These are phyloP conservation scores for Rhynchosporium agropyri DNA, from an alignment of 2,329 filamentous ascomycete genomes.

Conservation along the genomic window DNA sequence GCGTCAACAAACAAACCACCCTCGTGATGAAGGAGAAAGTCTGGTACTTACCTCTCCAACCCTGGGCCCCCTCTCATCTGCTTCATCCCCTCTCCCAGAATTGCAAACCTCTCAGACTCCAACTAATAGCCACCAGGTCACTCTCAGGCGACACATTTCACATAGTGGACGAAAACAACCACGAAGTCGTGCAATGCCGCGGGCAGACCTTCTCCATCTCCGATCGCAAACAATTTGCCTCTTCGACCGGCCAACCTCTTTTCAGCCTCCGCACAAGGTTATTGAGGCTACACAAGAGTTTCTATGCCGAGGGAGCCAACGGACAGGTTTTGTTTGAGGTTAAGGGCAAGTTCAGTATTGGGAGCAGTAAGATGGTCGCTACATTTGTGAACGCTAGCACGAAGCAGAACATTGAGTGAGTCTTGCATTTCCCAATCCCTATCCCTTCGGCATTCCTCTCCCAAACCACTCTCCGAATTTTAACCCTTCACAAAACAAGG, in stretches of 20 bases:
- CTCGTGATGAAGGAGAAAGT: constrained; percentile 64
- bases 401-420: constrained; percentile 47
- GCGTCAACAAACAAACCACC: constrained; percentile 43
- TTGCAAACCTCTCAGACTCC: neutral
- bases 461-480: too few relatives aligned
- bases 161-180: constrained; percentile 57
- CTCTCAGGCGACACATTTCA: constrained; percentile 66
- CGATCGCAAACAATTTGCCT: constrained; percentile 36
- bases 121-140: constrained; percentile 36
- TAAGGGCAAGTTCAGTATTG: constrained; percentile 47
- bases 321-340: constrained; percentile 37
- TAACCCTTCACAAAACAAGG: too few relatives aligned
- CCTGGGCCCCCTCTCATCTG: neutral
- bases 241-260: constrained; percentile 24
- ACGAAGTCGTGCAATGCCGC: constrained; percentile 39
- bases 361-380: constrained; percentile 57
- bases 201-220: constrained; percentile 33
- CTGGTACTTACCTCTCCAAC: constrained; percentile 44
- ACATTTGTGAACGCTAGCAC: constrained; percentile 56
- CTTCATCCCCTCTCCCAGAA: neutral
- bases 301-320: constrained; percentile 33
- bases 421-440: too few relatives aligned
- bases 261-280: constrained; percentile 35
- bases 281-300: constrained; percentile 35
- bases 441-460: too few relatives aligned